Evolutionary conservation across 2,329 filamentous ascomycete species (phyloP), one percentile per base, ranked within the genome.

Genomic region (Colletotrichum higginsianum): DNA sequence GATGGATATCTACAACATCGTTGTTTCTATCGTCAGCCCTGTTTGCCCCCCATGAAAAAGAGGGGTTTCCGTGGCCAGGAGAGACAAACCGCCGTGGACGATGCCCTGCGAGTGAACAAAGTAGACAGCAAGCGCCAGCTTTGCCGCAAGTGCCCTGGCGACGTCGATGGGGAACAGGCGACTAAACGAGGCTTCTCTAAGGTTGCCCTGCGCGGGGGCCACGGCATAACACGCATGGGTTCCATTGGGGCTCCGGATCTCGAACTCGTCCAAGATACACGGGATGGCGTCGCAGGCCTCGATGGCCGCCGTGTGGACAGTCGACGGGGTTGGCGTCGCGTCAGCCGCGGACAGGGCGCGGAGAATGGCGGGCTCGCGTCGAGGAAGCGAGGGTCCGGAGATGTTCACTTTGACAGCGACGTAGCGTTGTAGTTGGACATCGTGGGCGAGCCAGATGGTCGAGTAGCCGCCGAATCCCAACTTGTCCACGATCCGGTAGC

Each of bases 401-500:
- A 49, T 21, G 7, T 0, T 79, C 2, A 81, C 78, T 50, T 82
- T 82, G n/a, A 82, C 62, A 11, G 79, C 74, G 49, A 82, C 78
- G 62, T 75, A 76, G 40, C 72, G 74, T 53, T 74, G 35, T 21
- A 72, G 74, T 35, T 75, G 58, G 47, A 74, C 72, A 74, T 84
- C 82, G 47, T 76, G 75, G 21, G 80, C 82, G 30, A 85, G 80
- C 83, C 82, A 84, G 60, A 84, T 79, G 1, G 82, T 84, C 3
- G 80, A 82, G 73, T 77, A 82, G 1, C 78, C 78, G 26, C 83
- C 81, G 73, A 76, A 82, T 53, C 82, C 82, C 61, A 84, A 71
- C 73, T 84, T 84, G 40, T 81, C 78, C 44, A 81, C 72, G 23
- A 84, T 71, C 46, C 77, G 75, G 71, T 84, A 84, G 15, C 79